phyloP scores from a whole-genome alignment of 805 yeast species.

The Candida khao-thaluensis region DNA sequence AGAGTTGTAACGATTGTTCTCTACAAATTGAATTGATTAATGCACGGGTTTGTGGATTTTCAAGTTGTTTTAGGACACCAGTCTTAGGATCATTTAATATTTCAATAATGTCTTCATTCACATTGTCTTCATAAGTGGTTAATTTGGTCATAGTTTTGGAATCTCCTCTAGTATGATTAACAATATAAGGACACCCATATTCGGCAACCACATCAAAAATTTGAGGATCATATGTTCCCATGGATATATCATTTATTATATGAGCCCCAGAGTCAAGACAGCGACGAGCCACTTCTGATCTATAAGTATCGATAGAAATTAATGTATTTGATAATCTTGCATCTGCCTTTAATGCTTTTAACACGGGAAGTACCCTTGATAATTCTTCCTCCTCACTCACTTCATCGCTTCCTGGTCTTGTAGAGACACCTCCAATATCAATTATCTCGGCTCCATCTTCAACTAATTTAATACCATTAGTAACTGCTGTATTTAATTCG shows the following conservation, averaged over 20 bases:
- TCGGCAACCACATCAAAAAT: constrained; percentile 72
- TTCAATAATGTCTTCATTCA: constrained; percentile 38
- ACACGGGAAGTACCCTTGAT: constrained; percentile 65
- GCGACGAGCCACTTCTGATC: constrained; percentile 69
- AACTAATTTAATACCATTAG: constrained; percentile 49
- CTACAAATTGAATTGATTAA: constrained; percentile 58
- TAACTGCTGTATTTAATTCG: constrained; percentile 40
- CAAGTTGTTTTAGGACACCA: constrained; percentile 20
- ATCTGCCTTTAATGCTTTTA: constrained; percentile 55
- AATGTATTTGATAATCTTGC: constrained; percentile 41
- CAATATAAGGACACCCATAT: constrained; percentile 69
- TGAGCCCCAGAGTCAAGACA: constrained; percentile 80
- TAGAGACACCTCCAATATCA: constrained; percentile 94
- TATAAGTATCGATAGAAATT: constrained; percentile 86
- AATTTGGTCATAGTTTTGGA: constrained; percentile 68
- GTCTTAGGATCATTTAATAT: constrained; percentile 26
- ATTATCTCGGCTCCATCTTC: constrained; percentile 67
- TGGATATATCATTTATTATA: constrained; percentile 87
- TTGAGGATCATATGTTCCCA: constrained; percentile 64
- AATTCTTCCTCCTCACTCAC: constrained; percentile 67
- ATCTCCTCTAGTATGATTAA: constrained; percentile 84
- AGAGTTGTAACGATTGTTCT: constrained; percentile 60
- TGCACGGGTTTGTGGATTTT: constrained; percentile 23
- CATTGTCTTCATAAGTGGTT: constrained; percentile 50
- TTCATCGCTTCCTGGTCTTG: constrained; percentile 78